Conservation (phyloP, 225 moss, liverwort and hornwort genomes). For the Ulota crispa region DNA sequence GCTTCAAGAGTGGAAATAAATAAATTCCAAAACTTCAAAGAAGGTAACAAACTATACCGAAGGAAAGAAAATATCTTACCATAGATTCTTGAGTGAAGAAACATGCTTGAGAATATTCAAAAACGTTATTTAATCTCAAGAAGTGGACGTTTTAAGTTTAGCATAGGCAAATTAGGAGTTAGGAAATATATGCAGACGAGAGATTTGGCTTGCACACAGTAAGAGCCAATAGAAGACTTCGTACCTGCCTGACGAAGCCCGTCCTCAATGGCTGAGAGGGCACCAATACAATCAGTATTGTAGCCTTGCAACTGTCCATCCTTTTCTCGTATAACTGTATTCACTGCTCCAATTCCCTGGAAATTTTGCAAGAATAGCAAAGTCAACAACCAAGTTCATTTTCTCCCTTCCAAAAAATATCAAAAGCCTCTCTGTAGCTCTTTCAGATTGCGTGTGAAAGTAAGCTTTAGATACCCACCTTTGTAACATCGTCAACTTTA, state of each 20-base stretch:
- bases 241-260: constrained; percentile 55
- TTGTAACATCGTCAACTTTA: constrained; percentile 55
- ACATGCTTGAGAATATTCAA: not conserved
- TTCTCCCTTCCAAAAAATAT: not conserved
- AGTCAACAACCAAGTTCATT: not conserved
- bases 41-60: too few relatives aligned
- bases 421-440: not conserved
- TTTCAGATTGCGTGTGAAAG: not conserved
- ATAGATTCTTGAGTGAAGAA: too few relatives aligned
- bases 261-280: constrained; percentile 80
- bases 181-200: not conserved
- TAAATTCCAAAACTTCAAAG: too few relatives aligned
- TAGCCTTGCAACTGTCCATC: constrained; percentile 68
- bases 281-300: constrained; percentile 84
- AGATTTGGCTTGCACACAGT: not conserved
- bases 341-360: constrained; percentile 85
- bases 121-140: not conserved
- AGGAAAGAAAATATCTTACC: too few relatives aligned
- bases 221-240: not conserved
- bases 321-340: constrained; percentile 69
- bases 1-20: too few relatives aligned
- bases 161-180: not conserved
- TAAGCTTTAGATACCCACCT: constrained; percentile 29
- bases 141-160: not conserved
- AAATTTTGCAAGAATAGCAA: not conserved